Base-by-base conservation (phyloP, 768 basidiomycete genomes). In the Kondoa subrosea region DNA sequence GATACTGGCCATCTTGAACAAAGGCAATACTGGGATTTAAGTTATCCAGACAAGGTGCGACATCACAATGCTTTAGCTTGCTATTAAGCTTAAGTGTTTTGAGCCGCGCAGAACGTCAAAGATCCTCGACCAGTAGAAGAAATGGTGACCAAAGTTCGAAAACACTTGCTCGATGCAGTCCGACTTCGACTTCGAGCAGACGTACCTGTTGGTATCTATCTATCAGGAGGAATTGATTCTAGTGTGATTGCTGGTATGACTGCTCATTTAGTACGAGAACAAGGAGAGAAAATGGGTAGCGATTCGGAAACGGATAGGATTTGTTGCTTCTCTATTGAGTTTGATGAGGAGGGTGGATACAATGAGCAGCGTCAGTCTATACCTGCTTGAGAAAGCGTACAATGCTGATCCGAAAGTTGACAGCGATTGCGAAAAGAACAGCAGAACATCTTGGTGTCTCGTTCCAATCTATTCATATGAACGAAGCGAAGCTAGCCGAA, bases 141-240 rank as follows among this genome's bases (percentile, higher is more conserved):
- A 33, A 74, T 76, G 73, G 68, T 76, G 30, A 16, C 34, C 12
- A 66, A 63, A 27, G 67, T 75, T 17, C 72, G 72, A 3, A 26
- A 64, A 27, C 70, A 60, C 15, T 69, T 76, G 29, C 62, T 74
- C 57, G 73, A 75, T 25, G 67, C 74, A 29, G 70, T 75, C 29
- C 61, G 68, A 16, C 64, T 71, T 4, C 73, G 75, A 2, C 64
- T 75, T 15, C 72, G 73, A 8, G 72, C 75, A 1, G 75, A 76
- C 66, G 75, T 76, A 1, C 75, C 75, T 16, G 67, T 76, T 26
- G 74, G 74, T 1, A 72, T 75, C 32, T 76, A 75, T 66, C 72
- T 76, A 17, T 73, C 72, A 1, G 75, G 75, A 56, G 75, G 75
- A 15, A 74, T 76, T 67, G 75, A 76, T 56, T 71, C 69, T 16